Evolutionary conservation across 495 filamentous ascomycete species (phyloP).

Genomic region (Aspergillus funiculosus): DNA sequence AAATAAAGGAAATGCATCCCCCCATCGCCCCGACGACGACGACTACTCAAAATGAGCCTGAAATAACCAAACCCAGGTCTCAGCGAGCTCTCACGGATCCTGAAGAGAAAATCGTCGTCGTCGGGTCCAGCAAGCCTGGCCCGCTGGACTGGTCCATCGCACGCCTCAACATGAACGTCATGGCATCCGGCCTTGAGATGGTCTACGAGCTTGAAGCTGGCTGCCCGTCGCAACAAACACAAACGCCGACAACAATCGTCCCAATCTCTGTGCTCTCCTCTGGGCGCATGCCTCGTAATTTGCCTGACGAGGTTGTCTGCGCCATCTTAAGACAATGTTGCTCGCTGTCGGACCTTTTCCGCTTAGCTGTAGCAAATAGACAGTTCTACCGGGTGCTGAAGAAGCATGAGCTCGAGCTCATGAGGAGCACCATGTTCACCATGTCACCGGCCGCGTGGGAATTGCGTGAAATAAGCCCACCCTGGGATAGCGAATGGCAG

Average conservation of each 20-base stretch:
- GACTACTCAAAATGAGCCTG: no score
- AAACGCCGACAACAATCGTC: constrained; percentile 16
- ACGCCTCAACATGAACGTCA: no score
- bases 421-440: constrained; percentile 49
- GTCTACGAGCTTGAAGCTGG: constrained; percentile 38
- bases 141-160: constrained; percentile 5
- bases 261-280: constrained; percentile 2
- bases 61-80: not conserved
- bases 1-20: constrained; percentile 24
- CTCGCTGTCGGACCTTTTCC: constrained; percentile 54
- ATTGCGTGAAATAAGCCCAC: constrained; percentile 56
- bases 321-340: constrained; percentile 46
- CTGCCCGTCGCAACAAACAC: constrained; percentile 21
- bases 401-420: constrained; percentile 49
- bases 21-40: no score
- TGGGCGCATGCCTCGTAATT: constrained; percentile 31
- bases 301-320: constrained; percentile 47
- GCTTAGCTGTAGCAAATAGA: constrained; percentile 48
- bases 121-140: constrained; percentile 20
- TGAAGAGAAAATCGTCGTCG: constrained; percentile 26
- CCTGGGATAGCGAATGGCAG: constrained; percentile 44
- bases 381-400: constrained; percentile 60
- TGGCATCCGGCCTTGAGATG: constrained; percentile 21
- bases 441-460: constrained; percentile 63
- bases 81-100: constrained; percentile 6